Evolutionary conservation across 352 stramenopile genomes (phyloP), one percentile per base, ranked within the genome.

Genomic region (Pythium chondricola): DNA sequence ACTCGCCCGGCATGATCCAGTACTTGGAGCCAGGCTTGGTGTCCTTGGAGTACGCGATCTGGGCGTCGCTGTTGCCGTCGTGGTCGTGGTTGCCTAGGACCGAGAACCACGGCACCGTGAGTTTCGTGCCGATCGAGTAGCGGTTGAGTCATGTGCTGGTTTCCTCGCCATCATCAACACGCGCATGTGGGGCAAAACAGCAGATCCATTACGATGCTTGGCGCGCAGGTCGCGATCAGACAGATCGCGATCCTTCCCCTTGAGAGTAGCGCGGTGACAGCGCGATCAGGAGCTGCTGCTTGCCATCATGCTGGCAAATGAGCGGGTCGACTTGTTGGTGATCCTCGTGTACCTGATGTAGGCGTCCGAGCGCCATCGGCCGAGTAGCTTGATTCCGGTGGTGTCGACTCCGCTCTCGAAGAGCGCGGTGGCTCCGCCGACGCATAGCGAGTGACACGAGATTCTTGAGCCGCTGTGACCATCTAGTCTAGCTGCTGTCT

Each of bases 31-130:
- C 55, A 2, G 48, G 42, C 39, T 62, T 31, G 3, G 50, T 56
- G 27, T n/a, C 43, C 30, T 54, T 63, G 37, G 48, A 52, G 48
- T 55, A 63, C 24, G 58, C 48, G 38, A 63, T 58, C 43, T 63
- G 48, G 11, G 55, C 55, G 13, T 63, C 39, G 29, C 42, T 47
- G 43, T 63, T 63, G 36, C 55, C 55, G 24, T 51, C 41, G 48
- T 58, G 43, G 41, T 67, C 58, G 47, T 67, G 58, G 43, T 67
- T 67, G 11, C 58, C 58, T 13, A 67, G 21, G 18, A 58, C 37
- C 14, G 47, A 51, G 43, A 67, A 52, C 53, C 53, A 67, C 36
- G 55, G 55, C 46, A 63, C 31, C 11, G 49, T 59, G 11, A 57
- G 41, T 18, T 56, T 62, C 10, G 45, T 51, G 17, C 45, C 52